Percentiles rank a stretch among this genome's conserved stretches.
These are phyloP conservation scores for Lachancea nothofagi DNA, from an alignment of 805 yeast genomes.

Conservation along the genomic window DNA sequence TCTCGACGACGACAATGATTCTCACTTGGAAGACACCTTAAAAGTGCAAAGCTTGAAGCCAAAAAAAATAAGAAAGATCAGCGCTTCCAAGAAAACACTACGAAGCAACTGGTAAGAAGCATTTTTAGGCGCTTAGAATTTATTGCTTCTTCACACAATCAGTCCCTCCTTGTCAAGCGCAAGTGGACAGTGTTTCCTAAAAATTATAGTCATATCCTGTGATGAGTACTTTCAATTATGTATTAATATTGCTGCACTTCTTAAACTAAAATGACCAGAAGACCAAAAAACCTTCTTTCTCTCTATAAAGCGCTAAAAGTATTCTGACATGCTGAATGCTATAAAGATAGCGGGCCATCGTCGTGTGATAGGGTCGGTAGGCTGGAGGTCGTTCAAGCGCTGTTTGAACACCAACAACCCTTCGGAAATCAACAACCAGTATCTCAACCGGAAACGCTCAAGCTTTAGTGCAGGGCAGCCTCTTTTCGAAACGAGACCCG, in stretches of 20 bases:
- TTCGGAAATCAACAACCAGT: background rate
- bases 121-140: background rate
- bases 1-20: constrained; percentile 16
- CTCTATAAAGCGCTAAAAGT: background rate
- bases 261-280: background rate
- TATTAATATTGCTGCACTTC: background rate
- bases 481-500: constrained; percentile 76
- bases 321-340: constrained; percentile 1
- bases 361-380: background rate
- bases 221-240: background rate
- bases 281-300: background rate
- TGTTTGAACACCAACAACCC: background rate
- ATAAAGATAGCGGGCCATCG: background rate
- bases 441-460: constrained; percentile 5
- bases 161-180: background rate
- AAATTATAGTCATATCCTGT: too few relatives aligned
- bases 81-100: constrained; percentile 31
- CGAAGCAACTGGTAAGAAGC: constrained; percentile 25
- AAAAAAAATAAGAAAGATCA: constrained; percentile 26
- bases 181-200: too few relatives aligned
- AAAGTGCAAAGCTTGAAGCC: constrained; percentile 3
- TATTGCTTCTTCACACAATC: background rate
- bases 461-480: constrained; percentile 73
- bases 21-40: constrained; percentile 16
- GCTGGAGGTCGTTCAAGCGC: constrained; percentile 1